Percentiles rank a stretch among this genome's conserved stretches.
Evolutionary conservation across 108 stramenopile species (phyloP).

Genomic region (Nitzschia sp.): DNA sequence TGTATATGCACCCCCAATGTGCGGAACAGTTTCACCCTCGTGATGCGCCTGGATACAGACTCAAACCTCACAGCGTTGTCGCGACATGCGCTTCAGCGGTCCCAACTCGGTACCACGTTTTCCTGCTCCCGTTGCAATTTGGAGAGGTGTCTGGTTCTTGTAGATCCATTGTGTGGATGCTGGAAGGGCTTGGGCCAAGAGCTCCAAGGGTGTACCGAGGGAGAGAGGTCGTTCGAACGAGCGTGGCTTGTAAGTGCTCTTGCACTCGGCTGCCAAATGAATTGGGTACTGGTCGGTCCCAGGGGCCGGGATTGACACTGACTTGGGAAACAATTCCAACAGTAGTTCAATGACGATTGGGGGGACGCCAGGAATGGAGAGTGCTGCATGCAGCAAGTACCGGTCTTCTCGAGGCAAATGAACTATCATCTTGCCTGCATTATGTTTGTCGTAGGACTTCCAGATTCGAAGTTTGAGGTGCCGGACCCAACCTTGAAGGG

Average conservation of each 20-base stretch:
- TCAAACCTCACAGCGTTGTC: too few species aligned
- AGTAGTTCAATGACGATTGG: conserved; percentile 35
- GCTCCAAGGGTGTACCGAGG: conserved; percentile 12
- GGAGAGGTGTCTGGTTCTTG: conserved; percentile 28
- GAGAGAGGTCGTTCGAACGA: conserved; percentile 28
- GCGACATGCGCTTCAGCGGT: too few species aligned
- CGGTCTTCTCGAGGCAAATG: conserved; percentile 3
- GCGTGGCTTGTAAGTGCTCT: conserved; percentile 22
- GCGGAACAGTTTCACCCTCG: too few species aligned
- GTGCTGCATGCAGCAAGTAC: conserved; percentile 38
- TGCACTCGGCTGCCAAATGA: conserved; percentile 26
- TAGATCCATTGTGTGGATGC: conserved; percentile 1
- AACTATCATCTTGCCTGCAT: conserved; percentile 11
- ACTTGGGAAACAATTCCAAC: conserved; percentile 25
- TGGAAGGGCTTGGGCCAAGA: conserved; percentile 12
- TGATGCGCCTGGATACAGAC: too few species aligned
- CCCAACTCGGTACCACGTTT: conserved; percentile 19
- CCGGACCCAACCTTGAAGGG: conserved; percentile 25
- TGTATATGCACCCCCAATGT: too few species aligned
- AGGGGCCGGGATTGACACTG: not conserved
- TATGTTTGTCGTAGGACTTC: conserved; percentile 11
- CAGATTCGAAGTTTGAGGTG: conserved; percentile 31
- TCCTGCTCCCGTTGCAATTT: conserved; percentile 33
- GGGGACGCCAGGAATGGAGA: conserved; percentile 32
- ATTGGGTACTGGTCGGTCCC: conserved; percentile 24